phyloP scores from a whole-genome alignment of 164 flowering plant species.

The Dillenia turbinata region DNA sequence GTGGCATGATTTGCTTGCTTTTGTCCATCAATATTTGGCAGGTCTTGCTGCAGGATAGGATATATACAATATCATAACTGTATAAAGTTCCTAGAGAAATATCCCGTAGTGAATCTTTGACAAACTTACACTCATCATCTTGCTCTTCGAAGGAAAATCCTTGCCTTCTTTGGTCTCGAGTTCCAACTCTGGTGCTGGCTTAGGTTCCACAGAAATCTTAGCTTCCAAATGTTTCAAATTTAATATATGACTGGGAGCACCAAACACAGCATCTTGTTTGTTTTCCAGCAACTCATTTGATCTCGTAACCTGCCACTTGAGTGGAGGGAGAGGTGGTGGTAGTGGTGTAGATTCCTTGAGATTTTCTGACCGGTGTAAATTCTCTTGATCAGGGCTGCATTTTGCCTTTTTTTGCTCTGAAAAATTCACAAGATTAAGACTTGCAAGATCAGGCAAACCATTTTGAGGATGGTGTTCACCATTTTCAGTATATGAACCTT shows the following conservation, averaged over 20 bases:
- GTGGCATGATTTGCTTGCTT: slow-evolving; percentile 27
- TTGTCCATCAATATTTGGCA: slow-evolving; percentile 20
- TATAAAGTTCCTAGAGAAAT: not conserved
- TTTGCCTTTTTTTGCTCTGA: slow-evolving; percentile 19
- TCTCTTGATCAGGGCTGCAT: slow-evolving; percentile 10
- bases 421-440: slow-evolving; percentile 35
- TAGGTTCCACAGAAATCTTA: slow-evolving; percentile 19
- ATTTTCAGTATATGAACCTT: slow-evolving; percentile 13
- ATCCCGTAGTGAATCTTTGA: not conserved
- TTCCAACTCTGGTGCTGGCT: slow-evolving; percentile 26
- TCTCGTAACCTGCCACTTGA: slow-evolving; percentile 45
- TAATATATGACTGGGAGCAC: slow-evolving; percentile 16
- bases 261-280: slow-evolving; percentile 20
- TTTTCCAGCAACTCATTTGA: slow-evolving; percentile 19
- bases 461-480: slow-evolving; percentile 18
- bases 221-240: slow-evolving; percentile 18
- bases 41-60: slow-evolving; percentile 24
- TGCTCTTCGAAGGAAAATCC: slow-evolving; percentile 22
- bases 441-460: slow-evolving; percentile 36
- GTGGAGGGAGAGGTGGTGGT: slow-evolving; percentile 72
- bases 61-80: slow-evolving; percentile 3
- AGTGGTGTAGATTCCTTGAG: slow-evolving; percentile 29
- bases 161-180: slow-evolving; percentile 18
- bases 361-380: slow-evolving; percentile 9
- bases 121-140: slow-evolving; percentile 23